Conservation (phyloP, 352 stramenopile species). For the Blastocystis sp. region DNA sequence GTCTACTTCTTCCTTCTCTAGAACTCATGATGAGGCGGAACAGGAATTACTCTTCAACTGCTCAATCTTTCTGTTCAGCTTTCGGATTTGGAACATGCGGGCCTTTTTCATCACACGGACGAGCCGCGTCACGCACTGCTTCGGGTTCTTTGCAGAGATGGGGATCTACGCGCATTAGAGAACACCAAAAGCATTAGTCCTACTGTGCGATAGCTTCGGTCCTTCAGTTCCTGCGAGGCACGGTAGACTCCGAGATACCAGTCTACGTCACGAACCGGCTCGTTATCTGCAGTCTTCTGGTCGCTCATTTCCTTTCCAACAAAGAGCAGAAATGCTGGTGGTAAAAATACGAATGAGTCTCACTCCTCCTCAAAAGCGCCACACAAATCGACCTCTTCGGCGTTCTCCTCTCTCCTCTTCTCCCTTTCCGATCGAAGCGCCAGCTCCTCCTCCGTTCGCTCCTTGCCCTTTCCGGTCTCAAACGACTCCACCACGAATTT, state of each 20-base stretch:
- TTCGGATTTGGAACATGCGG: constrained; percentile 41
- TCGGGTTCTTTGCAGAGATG: constrained; percentile 19
- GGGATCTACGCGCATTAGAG: constrained; percentile 26
- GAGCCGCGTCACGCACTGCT: constrained; percentile 7
- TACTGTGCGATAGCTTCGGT: constrained; percentile 24
- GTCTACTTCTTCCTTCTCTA: constrained; percentile 13
- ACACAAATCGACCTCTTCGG: constrained; percentile 45
- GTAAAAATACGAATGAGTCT: background rate
- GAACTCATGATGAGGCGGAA: background rate
- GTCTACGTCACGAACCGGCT: constrained; percentile 9
- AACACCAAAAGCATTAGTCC: background rate
- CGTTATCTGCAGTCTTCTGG: background rate
- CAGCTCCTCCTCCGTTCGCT: constrained; percentile 54
- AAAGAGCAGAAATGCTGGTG: constrained; percentile 1
- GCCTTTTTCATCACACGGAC: constrained; percentile 36
- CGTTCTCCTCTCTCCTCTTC: constrained; percentile 13
- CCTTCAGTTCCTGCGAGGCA: constrained; percentile 7
- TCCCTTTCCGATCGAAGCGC: background rate
- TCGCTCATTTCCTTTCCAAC: constrained; percentile 37
- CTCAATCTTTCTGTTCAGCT: background rate
- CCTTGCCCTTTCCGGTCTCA: constrained; percentile 2
- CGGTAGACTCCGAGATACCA: constrained; percentile 46
- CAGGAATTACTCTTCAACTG: constrained; percentile 27
- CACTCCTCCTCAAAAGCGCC: constrained; percentile 50
- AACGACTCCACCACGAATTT: constrained; percentile 68